Conservation (phyloP, 345 rosid species). For the Lumnitzera littorea region DNA sequence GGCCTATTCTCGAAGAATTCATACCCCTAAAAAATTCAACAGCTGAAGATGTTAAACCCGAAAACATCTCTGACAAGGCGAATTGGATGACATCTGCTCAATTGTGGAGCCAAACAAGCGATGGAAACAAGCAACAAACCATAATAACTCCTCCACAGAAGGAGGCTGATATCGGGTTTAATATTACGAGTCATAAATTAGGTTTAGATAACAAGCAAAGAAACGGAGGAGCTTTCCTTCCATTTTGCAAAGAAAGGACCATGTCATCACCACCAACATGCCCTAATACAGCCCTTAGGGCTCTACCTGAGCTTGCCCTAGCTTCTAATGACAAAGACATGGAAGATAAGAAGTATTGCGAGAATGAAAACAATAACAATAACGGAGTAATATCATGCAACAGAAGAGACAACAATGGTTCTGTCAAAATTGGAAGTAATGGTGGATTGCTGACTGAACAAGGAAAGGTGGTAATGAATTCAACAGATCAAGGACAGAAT, state of each 20-base stretch:
- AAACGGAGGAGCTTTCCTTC: slow-evolving; percentile 87
- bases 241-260: slow-evolving; percentile 74
- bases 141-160: slow-evolving; percentile 27
- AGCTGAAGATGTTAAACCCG: slow-evolving; percentile 17
- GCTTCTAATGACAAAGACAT: slow-evolving; percentile 31
- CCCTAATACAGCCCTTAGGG: slow-evolving; percentile 24
- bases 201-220: slow-evolving; percentile 55
- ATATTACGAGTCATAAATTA: slow-evolving; percentile 46
- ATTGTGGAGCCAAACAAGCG: slow-evolving; percentile 80
- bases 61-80: slow-evolving; percentile 41
- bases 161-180: slow-evolving; percentile 42
- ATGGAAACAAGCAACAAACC: slow-evolving; percentile 29
- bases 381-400: slow-evolving; percentile 24
- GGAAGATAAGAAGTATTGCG: slow-evolving; percentile 48
- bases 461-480: slow-evolving; percentile 21
- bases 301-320: slow-evolving; percentile 61
- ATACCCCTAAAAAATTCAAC: slow-evolving; percentile 66
- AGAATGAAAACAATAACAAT: slow-evolving; percentile 14
- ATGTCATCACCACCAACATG: slow-evolving; percentile 6
- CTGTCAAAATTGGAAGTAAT: slow-evolving; percentile 8
- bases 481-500: slow-evolving; percentile 28
- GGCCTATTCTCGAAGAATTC: slow-evolving; percentile 87
- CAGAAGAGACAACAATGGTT: slow-evolving; percentile 27
- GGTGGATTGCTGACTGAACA: slow-evolving; percentile 22
- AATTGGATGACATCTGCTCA: slow-evolving; percentile 96